A percentile compares a stretch with the other conserved stretches of the same genome.
These are phyloP conservation scores for Neopestalotiopsis rosae DNA, from an alignment of 2,329 filamentous ascomycete species.

Conservation along the genomic window DNA sequence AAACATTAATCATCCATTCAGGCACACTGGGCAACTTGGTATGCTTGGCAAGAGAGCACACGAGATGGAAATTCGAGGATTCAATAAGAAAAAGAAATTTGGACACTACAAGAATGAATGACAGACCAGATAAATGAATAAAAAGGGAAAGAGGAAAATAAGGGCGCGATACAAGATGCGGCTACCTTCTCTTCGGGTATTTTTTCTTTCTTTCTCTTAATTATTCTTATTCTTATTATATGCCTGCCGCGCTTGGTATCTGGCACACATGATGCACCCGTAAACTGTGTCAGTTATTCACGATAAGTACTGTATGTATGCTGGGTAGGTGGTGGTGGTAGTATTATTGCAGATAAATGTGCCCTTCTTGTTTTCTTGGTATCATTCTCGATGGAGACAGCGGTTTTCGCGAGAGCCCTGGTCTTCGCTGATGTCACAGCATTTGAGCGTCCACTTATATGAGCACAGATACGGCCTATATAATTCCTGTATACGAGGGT, in stretches of 20 bases:
- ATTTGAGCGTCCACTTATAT: background rate
- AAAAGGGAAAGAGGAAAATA: background rate
- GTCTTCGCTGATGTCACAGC: slow-evolving; percentile 2
- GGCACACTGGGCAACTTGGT: background rate
- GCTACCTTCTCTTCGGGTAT: background rate
- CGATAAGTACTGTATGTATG: background rate
- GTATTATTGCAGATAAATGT: background rate
- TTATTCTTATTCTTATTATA: background rate
- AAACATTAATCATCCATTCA: background rate
- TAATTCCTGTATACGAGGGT: background rate
- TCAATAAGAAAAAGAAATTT: background rate
- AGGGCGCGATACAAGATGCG: background rate
- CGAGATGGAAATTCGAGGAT: background rate
- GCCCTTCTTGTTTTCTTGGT: background rate
- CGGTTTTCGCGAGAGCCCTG: background rate
- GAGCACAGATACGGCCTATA: background rate
- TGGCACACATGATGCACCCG: background rate
- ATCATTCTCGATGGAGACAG: background rate
- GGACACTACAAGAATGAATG: background rate
- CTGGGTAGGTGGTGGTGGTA: background rate
- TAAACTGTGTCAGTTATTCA: slow-evolving; percentile 1
- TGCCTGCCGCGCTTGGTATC: background rate
- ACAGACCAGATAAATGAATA: background rate
- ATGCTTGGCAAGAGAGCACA: background rate
- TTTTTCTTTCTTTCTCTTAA: background rate